Base-by-base conservation (phyloP, 371 early-diverging fungal species). In the Mucor saturninus region DNA sequence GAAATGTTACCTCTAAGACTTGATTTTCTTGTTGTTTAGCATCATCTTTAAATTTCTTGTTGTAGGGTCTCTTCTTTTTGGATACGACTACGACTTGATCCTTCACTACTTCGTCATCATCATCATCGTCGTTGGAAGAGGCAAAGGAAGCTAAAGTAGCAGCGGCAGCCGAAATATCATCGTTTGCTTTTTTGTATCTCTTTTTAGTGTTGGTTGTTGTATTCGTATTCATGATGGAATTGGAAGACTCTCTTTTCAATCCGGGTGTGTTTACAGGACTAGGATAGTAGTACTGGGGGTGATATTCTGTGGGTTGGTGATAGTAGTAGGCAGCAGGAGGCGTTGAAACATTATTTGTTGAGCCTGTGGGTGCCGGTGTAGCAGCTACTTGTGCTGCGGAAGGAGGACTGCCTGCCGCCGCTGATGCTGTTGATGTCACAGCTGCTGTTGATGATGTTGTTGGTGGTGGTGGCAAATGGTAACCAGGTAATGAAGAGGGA, bases 111-210 rank as follows among this genome's bases (percentile, higher is more conserved):
- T 54, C 59, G 30, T 65, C 65, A 10, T 65, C 59, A 54, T 54
- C 53, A 30, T 64, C 56, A 51, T 26, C 48, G 26, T 26, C 48
- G 30, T 37, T 45, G n/a, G 28, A 61, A 14, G 68, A 61, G 43
- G 73, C 71, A 65, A 79, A 76, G 3, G 79, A 79, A 28, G 79
- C 76, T 31, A 79, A 62, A 11, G 79, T 76, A 15, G 72, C 71
- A 5, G 76, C 78, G 28, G 78, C 79, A 5, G 71, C 71, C 29
- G 75, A 74, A 30, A 79, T 57, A 31, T 73, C 72, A 40, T 71
- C 70, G 21, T 68, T 45, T 54, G 48, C 53, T 9, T 54, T 55
- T 57, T 55, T 56, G 11, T 60, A 45, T 29, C 21, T 57, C 57
- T 67, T 65, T 43, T 59, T 54, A 15, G 60, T 21, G 21, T 21